A percentile compares a stretch with the other conserved stretches of the same genome.
These are phyloP conservation scores for Oryza coarctata DNA, from an alignment of 176 grass and related monocot species.

Conservation along the genomic window DNA sequence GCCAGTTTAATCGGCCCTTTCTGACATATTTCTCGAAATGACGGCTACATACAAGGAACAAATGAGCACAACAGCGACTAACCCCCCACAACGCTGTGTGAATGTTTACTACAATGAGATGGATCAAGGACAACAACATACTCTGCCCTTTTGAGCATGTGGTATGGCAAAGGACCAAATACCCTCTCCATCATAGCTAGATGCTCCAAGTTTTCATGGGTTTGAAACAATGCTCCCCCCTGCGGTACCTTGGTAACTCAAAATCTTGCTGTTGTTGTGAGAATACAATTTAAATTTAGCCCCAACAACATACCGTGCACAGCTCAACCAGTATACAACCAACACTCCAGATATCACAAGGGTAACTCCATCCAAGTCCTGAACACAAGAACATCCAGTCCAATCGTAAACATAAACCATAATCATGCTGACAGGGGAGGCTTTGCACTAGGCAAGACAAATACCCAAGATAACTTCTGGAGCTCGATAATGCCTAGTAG, in stretches of 20 bases:
- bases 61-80: constrained; percentile 15
- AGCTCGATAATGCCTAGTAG: constrained; percentile 89
- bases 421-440: background rate
- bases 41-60: constrained; percentile 53
- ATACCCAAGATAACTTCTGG: constrained; percentile 95
- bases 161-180: constrained; percentile 46
- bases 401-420: constrained; percentile 24
- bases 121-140: constrained; percentile 37
- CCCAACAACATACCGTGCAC: constrained; percentile 74
- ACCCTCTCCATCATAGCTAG: constrained; percentile 74
- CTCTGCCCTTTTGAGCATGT: constrained; percentile 64
- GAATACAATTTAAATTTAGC: background rate
- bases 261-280: background rate
- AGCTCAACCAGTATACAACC: constrained; percentile 96
- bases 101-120: constrained; percentile 15
- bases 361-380: constrained; percentile 94
- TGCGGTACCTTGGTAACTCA: constrained; percentile 42
- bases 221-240: constrained; percentile 71
- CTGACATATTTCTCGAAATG: constrained; percentile 72
- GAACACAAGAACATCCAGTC: constrained; percentile 19
- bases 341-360: constrained; percentile 96
- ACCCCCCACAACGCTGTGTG: constrained; percentile 14
- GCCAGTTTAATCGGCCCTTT: constrained; percentile 85
- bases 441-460: constrained; percentile 16
- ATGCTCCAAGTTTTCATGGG: constrained; percentile 70